Evolutionary conservation across 192 early-diverging fungal genomes (phyloP).

Genomic region (Umbelopsis vinacea): DNA sequence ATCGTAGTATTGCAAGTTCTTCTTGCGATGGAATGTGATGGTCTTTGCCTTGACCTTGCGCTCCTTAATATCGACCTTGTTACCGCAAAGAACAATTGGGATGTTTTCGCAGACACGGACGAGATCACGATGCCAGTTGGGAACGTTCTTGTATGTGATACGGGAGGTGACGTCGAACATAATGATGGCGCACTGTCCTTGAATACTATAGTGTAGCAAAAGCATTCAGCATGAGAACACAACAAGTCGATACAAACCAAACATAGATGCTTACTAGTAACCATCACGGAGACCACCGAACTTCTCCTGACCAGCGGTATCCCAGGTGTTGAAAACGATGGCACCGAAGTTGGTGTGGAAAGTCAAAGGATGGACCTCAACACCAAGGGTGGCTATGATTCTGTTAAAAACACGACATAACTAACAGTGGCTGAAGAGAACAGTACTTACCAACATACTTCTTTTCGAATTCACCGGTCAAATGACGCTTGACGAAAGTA

Average conservation of each 20-base stretch:
- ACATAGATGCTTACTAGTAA: slow-evolving; percentile 78
- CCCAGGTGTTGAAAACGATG: slow-evolving; percentile 99
- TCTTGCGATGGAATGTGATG: slow-evolving; percentile 99
- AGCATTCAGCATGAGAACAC: neutral
- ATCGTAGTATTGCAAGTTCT: slow-evolving; percentile 99
- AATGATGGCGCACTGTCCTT: slow-evolving; percentile 99
- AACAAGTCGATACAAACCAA: neutral
- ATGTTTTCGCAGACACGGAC: slow-evolving; percentile 99
- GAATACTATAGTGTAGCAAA: slow-evolving; percentile 66
- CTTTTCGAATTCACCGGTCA: slow-evolving; percentile 99
- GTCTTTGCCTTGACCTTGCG: slow-evolving; percentile 99
- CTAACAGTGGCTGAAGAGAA: too few species aligned
- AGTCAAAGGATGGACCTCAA: slow-evolving; percentile 96
- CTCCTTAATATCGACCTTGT: slow-evolving; percentile 99
- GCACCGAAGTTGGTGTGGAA: slow-evolving; percentile 98
- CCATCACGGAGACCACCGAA: slow-evolving; percentile 99
- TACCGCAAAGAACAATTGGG: slow-evolving; percentile 99
- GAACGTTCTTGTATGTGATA: slow-evolving; percentile 99
- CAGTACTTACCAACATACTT: slow-evolving; percentile 90
- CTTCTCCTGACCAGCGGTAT: slow-evolving; percentile 99
- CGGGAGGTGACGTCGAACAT: slow-evolving; percentile 99
- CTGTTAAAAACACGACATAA: too few species aligned
- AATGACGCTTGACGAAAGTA: slow-evolving; percentile 99
- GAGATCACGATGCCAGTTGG: slow-evolving; percentile 99
- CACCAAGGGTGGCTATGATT: slow-evolving; percentile 92